Evolutionary conservation across 495 filamentous ascomycete genomes (phyloP).

Genomic region (Beverwykella pulmonaria): DNA sequence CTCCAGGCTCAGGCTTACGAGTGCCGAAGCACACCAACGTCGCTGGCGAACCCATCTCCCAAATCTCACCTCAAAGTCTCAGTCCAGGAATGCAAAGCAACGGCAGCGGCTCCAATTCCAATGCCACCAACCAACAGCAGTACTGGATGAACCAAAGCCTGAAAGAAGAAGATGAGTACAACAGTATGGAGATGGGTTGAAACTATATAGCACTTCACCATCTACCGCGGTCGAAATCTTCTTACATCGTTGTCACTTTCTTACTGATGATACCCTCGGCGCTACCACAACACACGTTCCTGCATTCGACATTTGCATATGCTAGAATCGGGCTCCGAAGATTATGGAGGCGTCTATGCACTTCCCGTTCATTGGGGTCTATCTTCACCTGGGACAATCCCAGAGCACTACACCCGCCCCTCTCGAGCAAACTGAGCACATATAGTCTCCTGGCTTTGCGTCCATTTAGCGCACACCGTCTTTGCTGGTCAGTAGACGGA

Average conservation of each 20-base stretch:
- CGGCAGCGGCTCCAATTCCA: constrained; percentile 42
- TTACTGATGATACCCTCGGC: constrained; percentile 18
- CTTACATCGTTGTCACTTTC: constrained; percentile 8
- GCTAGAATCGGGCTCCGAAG: background rate
- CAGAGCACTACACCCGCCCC: background rate
- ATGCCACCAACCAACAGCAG: constrained; percentile 28
- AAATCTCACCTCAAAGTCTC: constrained; percentile 62
- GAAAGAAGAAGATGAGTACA: constrained; percentile 43
- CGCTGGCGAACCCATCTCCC: constrained; percentile 72
- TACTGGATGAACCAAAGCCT: constrained; percentile 35
- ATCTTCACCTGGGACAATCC: background rate
- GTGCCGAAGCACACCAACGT: constrained; percentile 93
- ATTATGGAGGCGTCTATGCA: background rate
- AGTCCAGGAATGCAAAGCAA: constrained; percentile 71
- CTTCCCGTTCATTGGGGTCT: background rate
- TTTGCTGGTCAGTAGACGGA: constrained; percentile 34
- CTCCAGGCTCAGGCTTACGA: constrained; percentile 79
- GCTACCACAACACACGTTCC: background rate
- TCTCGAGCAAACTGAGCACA: background rate
- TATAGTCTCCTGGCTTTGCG: background rate
- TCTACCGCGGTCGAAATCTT: background rate
- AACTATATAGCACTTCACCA: background rate
- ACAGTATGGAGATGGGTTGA: constrained; percentile 40
- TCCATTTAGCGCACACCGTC: constrained; percentile 18
- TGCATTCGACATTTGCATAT: background rate